Evolutionary conservation across 106 monocot species (phyloP), one percentile per base, ranked within the genome.

Genomic region (Acorus calamus): DNA sequence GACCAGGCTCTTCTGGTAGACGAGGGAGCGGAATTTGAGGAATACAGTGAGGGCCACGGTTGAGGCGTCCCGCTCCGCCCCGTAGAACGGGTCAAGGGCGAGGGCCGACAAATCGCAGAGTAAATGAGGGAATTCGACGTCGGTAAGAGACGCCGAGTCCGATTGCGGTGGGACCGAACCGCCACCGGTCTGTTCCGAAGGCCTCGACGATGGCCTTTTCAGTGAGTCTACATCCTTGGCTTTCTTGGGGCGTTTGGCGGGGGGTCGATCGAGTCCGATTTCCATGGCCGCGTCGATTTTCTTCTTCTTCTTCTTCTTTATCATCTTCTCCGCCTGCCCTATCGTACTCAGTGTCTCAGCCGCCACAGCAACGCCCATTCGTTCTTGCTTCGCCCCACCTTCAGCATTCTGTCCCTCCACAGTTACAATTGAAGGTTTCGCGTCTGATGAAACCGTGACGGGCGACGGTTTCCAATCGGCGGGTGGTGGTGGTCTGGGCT

Each of bases 21-120:
- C 80, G n/a, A 74, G 71, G 2, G 77, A 66, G 9, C 84, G 84
- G 11, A 80, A 84, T 11, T 51, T 51, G 73, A 80, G 74, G 12
- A 84, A 65, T 1, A 69, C 70, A 53, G 64, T 67, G 46, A 59
- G 71, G 11, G 67, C 66, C 8, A 73, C 48, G n/a, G 53, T 8
- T 4, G 76, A 69, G 6, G 70, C 77, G 44, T 64, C 46, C 11
- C 72, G 66, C 2, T 83, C 75, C 13, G 56, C 6, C 8, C 72
- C 74, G 46, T 72, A 66, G 67, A 78, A 88, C 2, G 87, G 87
- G 51, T 88, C 75, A 11, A 80, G 68, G 7, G 87, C 87, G 6
- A 88, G 67, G 4, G 55, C 51, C 1, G 60, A 44, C 56, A 88
- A 43, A 50, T 88, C 87, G 11, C 7, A 46, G 3, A 80, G 0